Evolutionary conservation across 352 stramenopile genomes (phyloP).

Genomic region (Elongisporangium anandrum): DNA sequence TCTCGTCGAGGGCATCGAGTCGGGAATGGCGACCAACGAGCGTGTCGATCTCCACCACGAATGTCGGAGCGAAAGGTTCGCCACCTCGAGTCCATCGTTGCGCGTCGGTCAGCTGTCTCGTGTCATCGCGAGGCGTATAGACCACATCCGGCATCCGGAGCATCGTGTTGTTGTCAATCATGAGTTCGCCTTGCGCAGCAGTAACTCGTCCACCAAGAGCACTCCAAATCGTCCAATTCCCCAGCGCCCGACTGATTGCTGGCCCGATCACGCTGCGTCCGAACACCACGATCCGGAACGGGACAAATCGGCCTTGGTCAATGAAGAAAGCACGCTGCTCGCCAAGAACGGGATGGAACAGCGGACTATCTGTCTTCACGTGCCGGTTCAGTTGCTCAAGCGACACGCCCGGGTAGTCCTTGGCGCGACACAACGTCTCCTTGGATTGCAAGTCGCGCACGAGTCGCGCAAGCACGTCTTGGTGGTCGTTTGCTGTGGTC

Average conservation of each 20-base stretch:
- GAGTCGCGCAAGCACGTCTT: constrained; percentile 17
- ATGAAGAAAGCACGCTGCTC: constrained; percentile 21
- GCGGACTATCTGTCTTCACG: constrained; percentile 12
- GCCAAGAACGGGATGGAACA: constrained; percentile 13
- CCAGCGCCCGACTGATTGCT: constrained; percentile 9
- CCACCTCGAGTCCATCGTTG: constrained; percentile 14
- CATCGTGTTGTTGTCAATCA: constrained; percentile 9
- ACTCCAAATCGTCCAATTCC: constrained; percentile 8
- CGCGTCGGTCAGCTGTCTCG: neutral
- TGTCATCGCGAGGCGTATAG: constrained; percentile 5
- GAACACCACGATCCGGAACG: constrained; percentile 10
- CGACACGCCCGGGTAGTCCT: constrained; percentile 16
- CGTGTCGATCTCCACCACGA: constrained; percentile 18
- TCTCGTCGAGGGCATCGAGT: constrained; percentile 3
- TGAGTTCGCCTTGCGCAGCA: constrained; percentile 10
- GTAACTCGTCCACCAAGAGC: constrained; percentile 13
- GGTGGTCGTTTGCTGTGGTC: constrained; percentile 12
- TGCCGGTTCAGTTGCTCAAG: constrained; percentile 16
- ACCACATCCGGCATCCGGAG: constrained; percentile 2
- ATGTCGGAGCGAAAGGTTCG: constrained; percentile 15
- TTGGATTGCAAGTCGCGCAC: constrained; percentile 20
- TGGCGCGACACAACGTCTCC: constrained; percentile 16
- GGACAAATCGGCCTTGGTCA: constrained; percentile 17
- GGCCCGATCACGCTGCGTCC: constrained; percentile 8
- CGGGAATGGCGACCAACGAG: constrained; percentile 10